Evolutionary conservation across 2,329 filamentous ascomycete genomes (phyloP), one percentile per base, ranked within the genome.

Genomic region (Colletotrichum cuscutae): DNA sequence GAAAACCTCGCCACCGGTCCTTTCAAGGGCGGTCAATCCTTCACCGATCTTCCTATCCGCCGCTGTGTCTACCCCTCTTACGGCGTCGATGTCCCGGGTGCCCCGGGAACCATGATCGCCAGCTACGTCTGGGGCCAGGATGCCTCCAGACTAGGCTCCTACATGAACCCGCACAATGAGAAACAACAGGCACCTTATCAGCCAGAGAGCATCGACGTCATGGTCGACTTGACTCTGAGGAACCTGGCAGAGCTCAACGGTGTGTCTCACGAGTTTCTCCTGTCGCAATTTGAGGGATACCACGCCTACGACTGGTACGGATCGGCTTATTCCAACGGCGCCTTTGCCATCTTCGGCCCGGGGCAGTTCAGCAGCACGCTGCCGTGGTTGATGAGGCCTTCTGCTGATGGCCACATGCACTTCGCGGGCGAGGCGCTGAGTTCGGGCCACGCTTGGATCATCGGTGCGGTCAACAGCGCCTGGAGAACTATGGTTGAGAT

Each of bases 11-110:
- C 74, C 1, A 76, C 72, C 1, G 76, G 76, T n/a, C 42, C 74
- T 9, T 77, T 77, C 65, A 53, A 76, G 42, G 77, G 77, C 42
- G 77, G 77, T 0, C 76, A 78, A 46, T 77, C 76, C 28, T 78
- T 68, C 57, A 77, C 80, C 5, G 80, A 82, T 42, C 75, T 82
- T 0, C 79, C 79, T 0, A 77, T 82, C 11, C 78, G 79, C 0
- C 77, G 78, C 26, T 80, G 77, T 1, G 80, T 82, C 1, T 82
- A 82, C 46, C 80, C 79, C 0, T 82, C 80, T 0, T 81, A 81
- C 32, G 77, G 76, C 4, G n/a, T 78, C 8, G 70, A 77, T 61
- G 60, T 76, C 22, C 53, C 63, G 9, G 66, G 60, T 46, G 77
- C 77, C 5, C 74, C 76, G 1, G 76, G 76, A 5, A 76, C 76